These are phyloP conservation scores for Penicillium polonicum DNA, from an alignment of 2,329 filamentous ascomycete species.

Conservation along the genomic window DNA sequence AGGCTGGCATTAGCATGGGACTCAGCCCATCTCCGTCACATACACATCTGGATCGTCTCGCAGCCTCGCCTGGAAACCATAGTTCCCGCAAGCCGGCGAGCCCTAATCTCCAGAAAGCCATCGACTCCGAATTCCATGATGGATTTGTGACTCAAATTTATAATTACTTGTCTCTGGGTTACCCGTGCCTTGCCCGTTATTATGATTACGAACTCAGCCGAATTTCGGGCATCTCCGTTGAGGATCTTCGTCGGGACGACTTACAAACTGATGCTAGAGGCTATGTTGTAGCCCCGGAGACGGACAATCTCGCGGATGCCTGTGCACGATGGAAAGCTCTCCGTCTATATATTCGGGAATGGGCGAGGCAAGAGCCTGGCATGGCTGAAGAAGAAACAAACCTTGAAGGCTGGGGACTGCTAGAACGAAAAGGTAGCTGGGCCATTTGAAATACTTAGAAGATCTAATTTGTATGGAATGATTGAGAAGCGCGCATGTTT, in stretches of 20 bases:
- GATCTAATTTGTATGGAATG: background rate
- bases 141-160: slow-evolving; percentile 91
- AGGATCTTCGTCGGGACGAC: slow-evolving; percentile 72
- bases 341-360: slow-evolving; percentile 79
- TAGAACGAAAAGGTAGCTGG: slow-evolving; percentile 62
- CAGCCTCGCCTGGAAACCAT: slow-evolving; percentile 3
- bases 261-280: slow-evolving; percentile 64
- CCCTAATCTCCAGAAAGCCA: slow-evolving; percentile 42
- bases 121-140: slow-evolving; percentile 71
- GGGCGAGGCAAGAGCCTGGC: slow-evolving; percentile 81
- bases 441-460: slow-evolving; percentile 52
- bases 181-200: slow-evolving; percentile 76
- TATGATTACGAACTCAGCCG: slow-evolving; percentile 84
- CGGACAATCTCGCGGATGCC: slow-evolving; percentile 50
- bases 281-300: slow-evolving; percentile 60
- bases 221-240: slow-evolving; percentile 69
- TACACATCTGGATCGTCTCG: slow-evolving; percentile 1
- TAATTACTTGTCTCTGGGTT: slow-evolving; percentile 92
- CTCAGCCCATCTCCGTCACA: slow-evolving; percentile 4
- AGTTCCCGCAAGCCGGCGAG: background rate
- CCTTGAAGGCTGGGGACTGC: slow-evolving; percentile 66
- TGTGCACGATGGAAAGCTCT: slow-evolving; percentile 82
- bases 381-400: slow-evolving; percentile 58
- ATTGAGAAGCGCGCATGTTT: background rate
- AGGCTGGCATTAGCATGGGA: slow-evolving; percentile 1